These are phyloP conservation scores for Glycine tomentella DNA, from an alignment of 306 rosid genomes.

Conservation along the genomic window DNA sequence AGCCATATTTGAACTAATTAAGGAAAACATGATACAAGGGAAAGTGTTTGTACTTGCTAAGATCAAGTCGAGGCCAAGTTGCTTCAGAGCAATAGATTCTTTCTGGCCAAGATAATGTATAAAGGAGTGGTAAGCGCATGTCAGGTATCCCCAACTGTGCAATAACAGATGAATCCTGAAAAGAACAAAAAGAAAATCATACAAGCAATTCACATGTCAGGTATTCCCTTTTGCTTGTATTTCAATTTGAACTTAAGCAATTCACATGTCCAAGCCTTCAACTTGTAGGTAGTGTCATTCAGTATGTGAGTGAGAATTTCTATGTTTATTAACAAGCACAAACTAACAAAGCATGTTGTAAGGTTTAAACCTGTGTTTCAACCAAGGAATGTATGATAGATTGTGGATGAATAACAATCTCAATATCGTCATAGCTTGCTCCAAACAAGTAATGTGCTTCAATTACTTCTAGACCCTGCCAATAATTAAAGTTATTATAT, in stretches of 20 bases:
- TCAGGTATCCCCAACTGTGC: conserved; percentile 92
- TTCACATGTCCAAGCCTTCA: background rate
- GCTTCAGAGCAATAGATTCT: conserved; percentile 84
- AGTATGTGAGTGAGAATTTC: background rate
- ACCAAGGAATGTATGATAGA: conserved; percentile 90
- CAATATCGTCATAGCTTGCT: conserved; percentile 81
- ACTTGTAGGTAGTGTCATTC: background rate
- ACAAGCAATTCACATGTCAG: too few relatives aligned
- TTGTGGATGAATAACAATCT: conserved; percentile 89
- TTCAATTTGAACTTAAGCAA: conserved; percentile 17
- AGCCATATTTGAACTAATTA: background rate
- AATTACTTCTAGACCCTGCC: conserved; percentile 89
- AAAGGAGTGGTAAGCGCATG: conserved; percentile 86
- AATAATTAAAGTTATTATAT: conserved; percentile 9
- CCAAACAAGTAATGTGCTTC: conserved; percentile 96
- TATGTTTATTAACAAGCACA: conserved; percentile 6
- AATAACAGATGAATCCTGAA: conserved; percentile 88
- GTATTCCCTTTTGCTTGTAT: background rate
- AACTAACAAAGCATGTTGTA: conserved; percentile 6
- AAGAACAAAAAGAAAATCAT: background rate
- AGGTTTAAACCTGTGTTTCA: conserved; percentile 80
- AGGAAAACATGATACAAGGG: conserved; percentile 22
- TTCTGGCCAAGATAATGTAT: conserved; percentile 91
- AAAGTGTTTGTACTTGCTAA: conserved; percentile 73
- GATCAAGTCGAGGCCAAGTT: conserved; percentile 92